phyloP scores from a whole-genome alignment of 2,329 filamentous ascomycete genomes.

The Zarea fungicola region DNA sequence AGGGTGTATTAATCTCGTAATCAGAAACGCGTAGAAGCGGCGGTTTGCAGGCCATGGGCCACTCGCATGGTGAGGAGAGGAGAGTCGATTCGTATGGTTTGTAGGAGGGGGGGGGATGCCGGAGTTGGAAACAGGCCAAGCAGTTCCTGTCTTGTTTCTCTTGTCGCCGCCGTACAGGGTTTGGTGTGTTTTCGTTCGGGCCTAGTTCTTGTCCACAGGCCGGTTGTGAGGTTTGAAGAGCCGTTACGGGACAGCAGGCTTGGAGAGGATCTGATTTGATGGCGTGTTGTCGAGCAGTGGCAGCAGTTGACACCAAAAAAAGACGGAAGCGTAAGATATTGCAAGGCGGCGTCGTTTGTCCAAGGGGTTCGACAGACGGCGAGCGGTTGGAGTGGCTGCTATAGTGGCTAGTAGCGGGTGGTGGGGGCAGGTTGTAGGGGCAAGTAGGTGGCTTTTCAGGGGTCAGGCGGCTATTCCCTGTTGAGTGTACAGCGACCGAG shows the following conservation, averaged over 20 bases:
- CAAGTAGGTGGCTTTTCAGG: not conserved
- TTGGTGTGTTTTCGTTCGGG: not conserved
- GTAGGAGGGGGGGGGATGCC: constrained; percentile 5
- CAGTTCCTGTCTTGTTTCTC: not conserved
- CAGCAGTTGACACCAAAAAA: not conserved
- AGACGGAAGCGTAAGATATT: not conserved
- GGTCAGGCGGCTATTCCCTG: not conserved
- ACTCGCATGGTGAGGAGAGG: constrained; percentile 33
- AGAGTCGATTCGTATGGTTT: constrained; percentile 4
- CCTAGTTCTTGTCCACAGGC: not conserved
- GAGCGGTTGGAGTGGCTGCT: not conserved
- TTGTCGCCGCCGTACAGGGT: not conserved
- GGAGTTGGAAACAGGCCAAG: constrained; percentile 4
- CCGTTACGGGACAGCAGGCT: constrained; percentile 1
- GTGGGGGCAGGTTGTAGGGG: not conserved
- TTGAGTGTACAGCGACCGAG: too few species aligned
- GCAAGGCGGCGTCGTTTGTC: constrained; percentile 4
- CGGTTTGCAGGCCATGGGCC: constrained; percentile 32
- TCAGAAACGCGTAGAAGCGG: constrained; percentile 28
- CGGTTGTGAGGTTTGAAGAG: not conserved
- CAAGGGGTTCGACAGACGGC: constrained; percentile 8
- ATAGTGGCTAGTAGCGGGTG: constrained; percentile 9
- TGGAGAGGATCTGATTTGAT: not conserved
- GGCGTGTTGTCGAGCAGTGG: constrained; percentile 5
- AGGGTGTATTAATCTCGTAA: not conserved